Percentiles rank a stretch among this genome's conserved stretches.
Evolutionary conservation across 306 rosid genomes (phyloP).

Genomic region (Adenanthera pavonina): DNA sequence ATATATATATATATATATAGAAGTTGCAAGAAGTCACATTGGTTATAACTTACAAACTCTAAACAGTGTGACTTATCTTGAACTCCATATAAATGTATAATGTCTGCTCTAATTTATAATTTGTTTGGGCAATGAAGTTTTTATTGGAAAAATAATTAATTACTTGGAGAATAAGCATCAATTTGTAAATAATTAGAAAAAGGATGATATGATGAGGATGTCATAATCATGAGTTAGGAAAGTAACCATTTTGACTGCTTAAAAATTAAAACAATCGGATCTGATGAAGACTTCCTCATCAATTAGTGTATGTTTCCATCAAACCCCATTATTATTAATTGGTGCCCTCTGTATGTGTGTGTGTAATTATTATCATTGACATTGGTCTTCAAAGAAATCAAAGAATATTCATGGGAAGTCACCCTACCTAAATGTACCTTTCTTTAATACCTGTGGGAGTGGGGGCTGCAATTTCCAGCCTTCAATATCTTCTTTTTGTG

Average conservation of each 20-base stretch:
- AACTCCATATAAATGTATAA: too few relatives aligned
- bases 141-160: not conserved
- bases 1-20: too few relatives aligned
- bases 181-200: not conserved
- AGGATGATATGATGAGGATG: not conserved
- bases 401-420: too few relatives aligned
- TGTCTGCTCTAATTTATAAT: not conserved
- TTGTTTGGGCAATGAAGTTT: not conserved
- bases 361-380: too few relatives aligned
- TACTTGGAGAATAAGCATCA: not conserved
- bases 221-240: not conserved
- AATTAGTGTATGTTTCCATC: conserved; percentile 27
- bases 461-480: too few relatives aligned
- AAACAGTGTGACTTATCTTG: too few relatives aligned
- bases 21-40: too few relatives aligned
- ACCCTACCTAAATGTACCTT: too few relatives aligned
- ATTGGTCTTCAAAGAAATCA: too few relatives aligned
- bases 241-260: not conserved
- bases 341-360: not conserved
- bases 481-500: too few relatives aligned
- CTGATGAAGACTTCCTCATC: conserved; percentile 13
- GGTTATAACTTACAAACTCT: too few relatives aligned
- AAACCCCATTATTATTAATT: not conserved
- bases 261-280: not conserved
- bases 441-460: too few relatives aligned